phyloP scores from a whole-genome alignment of 1,284 basidiomycete species.

The Inonotus hispidus region DNA sequence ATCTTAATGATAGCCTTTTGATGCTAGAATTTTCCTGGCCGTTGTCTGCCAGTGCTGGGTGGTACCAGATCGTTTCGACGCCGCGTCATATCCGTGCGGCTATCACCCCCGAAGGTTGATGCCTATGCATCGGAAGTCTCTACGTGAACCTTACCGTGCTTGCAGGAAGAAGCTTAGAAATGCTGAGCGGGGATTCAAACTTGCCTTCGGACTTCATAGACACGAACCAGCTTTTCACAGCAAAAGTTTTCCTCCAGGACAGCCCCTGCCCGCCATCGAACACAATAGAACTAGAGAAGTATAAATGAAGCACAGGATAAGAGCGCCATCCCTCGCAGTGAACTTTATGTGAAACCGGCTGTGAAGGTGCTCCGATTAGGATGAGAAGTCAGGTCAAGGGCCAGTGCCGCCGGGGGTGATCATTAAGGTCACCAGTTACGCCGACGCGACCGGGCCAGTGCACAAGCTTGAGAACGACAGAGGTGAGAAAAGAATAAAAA shows the following conservation, averaged over 20 bases:
- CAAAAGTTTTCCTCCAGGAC: not conserved
- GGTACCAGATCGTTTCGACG: conserved; percentile 85
- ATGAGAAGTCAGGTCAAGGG: not conserved
- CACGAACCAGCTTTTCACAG: not conserved
- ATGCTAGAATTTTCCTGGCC: conserved; percentile 22
- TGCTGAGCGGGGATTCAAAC: not conserved
- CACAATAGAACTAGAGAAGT: not conserved
- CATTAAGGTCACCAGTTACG: conserved; percentile 3
- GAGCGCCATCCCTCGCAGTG: not conserved
- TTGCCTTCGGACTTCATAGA: not conserved
- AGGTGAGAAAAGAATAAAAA: not conserved
- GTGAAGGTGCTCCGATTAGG: not conserved
- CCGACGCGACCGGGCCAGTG: conserved; percentile 2
- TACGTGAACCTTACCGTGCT: conserved; percentile 52
- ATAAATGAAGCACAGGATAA: not conserved
- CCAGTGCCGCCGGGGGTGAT: not conserved
- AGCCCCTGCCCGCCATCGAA: not conserved
- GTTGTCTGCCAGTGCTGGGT: conserved; percentile 91
- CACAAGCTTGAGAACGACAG: not conserved
- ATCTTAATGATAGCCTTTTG: not conserved
- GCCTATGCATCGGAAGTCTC: conserved; percentile 33
- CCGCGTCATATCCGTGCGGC: conserved; percentile 6
- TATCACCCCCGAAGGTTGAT: not conserved
- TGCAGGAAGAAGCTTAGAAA: conserved; percentile 23
- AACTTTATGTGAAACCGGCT: not conserved